Conservation (phyloP, 2,329 filamentous ascomycete species). For the Achaetomium macrosporum region DNA sequence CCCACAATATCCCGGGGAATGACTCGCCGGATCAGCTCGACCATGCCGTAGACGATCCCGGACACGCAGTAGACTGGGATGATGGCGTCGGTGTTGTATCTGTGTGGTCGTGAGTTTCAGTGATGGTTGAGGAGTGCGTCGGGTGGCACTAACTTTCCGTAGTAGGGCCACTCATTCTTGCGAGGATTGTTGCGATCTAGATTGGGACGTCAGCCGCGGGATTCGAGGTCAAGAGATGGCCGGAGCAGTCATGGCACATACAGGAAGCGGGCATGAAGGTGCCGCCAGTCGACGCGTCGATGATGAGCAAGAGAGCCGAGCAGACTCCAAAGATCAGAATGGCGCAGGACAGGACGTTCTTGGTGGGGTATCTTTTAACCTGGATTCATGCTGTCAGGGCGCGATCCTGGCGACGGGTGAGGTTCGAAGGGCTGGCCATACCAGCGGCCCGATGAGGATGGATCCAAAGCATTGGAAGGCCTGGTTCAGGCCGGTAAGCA, state of each 20-base stretch:
- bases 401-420: too few species aligned
- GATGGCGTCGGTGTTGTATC: conserved; percentile 44
- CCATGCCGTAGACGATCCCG: conserved; percentile 42
- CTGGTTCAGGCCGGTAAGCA: conserved; percentile 44
- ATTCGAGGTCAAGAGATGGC: too few species aligned
- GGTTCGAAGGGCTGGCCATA: conserved; percentile 29
- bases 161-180: conserved; percentile 37
- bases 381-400: neutral
- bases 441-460: conserved; percentile 45
- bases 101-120: neutral
- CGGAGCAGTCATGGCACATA: neutral
- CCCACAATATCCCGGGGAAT: conserved; percentile 48
- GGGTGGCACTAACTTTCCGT: conserved; percentile 28
- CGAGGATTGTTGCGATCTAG: conserved; percentile 27
- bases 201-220: neutral
- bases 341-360: conserved; percentile 39
- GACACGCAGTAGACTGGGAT: conserved; percentile 42
- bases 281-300: conserved; percentile 44
- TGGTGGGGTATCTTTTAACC: conserved; percentile 37
- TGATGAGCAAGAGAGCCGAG: conserved; percentile 41
- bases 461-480: conserved; percentile 46
- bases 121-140: too few species aligned
- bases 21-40: conserved; percentile 45
- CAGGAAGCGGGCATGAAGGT: conserved; percentile 32
- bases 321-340: conserved; percentile 42